Percentiles rank a stretch among this genome's conserved stretches.
phyloP scores from a whole-genome alignment of 495 filamentous ascomycete species.

The Aspergillus coremiiformis region DNA sequence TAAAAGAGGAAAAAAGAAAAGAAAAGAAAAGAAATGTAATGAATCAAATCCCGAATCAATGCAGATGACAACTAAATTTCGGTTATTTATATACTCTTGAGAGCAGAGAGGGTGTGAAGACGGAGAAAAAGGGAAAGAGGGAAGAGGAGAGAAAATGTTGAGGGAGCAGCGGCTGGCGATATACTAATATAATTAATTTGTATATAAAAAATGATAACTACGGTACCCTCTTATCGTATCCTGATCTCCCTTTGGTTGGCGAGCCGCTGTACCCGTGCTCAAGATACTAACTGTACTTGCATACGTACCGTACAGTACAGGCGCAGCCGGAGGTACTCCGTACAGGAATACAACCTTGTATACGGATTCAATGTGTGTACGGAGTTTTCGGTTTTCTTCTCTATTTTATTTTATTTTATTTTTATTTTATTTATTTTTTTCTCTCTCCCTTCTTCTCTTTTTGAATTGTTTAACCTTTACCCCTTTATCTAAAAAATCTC shows the following conservation, averaged over 20 bases:
- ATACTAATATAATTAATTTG: constrained; percentile 23
- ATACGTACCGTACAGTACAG: constrained; percentile 18
- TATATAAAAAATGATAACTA: constrained; percentile 4
- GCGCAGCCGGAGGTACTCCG: constrained; percentile 2
- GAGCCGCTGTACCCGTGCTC: constrained; percentile 16
- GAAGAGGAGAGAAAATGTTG: constrained; percentile 2
- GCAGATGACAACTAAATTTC: neutral
- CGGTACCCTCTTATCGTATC: constrained; percentile 13
- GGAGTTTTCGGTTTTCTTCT: neutral
- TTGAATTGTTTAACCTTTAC: neutral
- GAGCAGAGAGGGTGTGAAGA: neutral
- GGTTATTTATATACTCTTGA: neutral
- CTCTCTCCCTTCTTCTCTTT: neutral
- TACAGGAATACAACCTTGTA: constrained; percentile 1
- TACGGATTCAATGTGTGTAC: neutral
- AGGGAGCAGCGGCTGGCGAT: constrained; percentile 20
- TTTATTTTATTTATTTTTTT: neutral
- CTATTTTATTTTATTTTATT: neutral
- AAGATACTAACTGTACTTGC: constrained; percentile 11
- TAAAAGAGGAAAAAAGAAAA: neutral
- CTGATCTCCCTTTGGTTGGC: constrained; percentile 11
- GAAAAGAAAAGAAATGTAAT: neutral
- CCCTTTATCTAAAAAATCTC: neutral
- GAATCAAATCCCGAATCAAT: neutral
- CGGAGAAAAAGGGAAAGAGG: constrained; percentile 1